Evolutionary conservation across 768 basidiomycete species (phyloP).

Genomic region (Leccinum broughii): DNA sequence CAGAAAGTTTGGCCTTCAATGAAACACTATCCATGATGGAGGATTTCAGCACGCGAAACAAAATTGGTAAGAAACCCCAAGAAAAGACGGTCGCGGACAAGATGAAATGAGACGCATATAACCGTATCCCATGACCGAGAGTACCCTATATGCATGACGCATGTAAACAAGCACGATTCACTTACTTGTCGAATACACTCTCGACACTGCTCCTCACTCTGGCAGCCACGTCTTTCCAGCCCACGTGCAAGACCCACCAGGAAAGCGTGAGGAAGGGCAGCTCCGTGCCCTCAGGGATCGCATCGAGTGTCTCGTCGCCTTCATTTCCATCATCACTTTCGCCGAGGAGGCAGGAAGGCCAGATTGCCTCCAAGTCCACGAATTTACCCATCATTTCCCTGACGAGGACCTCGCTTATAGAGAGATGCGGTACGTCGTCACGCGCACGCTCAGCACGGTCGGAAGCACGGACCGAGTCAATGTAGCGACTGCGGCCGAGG

Average conservation of each 20-base stretch:
- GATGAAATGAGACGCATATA: not conserved
- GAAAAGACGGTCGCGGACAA: not conserved
- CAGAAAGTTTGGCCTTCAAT: constrained; percentile 71
- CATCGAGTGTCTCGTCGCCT: constrained; percentile 32
- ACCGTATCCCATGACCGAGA: not conserved
- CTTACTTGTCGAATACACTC: constrained; percentile 83
- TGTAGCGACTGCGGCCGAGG: constrained; percentile 79
- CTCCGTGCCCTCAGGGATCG: constrained; percentile 68
- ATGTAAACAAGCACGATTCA: constrained; percentile 10
- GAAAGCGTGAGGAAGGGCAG: constrained; percentile 80
- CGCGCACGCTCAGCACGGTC: constrained; percentile 58
- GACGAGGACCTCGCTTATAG: constrained; percentile 25
- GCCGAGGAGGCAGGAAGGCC: constrained; percentile 23
- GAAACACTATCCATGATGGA: constrained; percentile 58
- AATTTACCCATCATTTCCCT: constrained; percentile 28
- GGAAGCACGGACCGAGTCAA: constrained; percentile 61
- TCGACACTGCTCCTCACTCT: constrained; percentile 74
- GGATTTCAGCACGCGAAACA: constrained; percentile 12
- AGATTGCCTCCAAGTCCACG: constrained; percentile 28
- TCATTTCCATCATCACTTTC: constrained; percentile 31
- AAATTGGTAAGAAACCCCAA: not conserved
- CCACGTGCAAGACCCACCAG: constrained; percentile 93
- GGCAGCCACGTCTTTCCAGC: constrained; percentile 83
- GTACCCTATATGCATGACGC: not conserved
- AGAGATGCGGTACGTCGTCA: constrained; percentile 38